Evolutionary conservation across 2,329 filamentous ascomycete species (phyloP), one percentile per base, ranked within the genome.

Genomic region (Botrytis fragariae): DNA sequence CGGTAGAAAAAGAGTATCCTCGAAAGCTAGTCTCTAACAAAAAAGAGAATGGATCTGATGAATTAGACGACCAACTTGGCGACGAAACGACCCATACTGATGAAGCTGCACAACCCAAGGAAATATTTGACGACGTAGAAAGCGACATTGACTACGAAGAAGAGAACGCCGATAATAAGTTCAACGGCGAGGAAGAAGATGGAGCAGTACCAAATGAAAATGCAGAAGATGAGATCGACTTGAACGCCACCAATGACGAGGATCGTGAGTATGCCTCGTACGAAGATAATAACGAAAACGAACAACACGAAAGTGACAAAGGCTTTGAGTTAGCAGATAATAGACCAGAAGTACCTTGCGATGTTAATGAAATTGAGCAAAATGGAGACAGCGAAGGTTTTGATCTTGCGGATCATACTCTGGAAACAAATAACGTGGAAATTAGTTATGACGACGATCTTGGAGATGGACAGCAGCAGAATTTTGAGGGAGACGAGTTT

Each of bases 311-410:
- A 73, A 39, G 45, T 22, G 48, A 61, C 25, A 61, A 65, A 29
- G 62, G 67, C 12, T 57, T 35, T 32, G 54, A 57, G 8, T 62
- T 62, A 64, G 44, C 54, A 57, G 44, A 70, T 37, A 12, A 45
- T 29, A 32, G 4, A 25, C 29, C 29, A 29, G 32, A 67, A 42
- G 16, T 18, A 69, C 39, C 65, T 65, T n/a, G 32, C 61, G 64
- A 75, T 59, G 69, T 65, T 8, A 74, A 83, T 57, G 83, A 84
- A 67, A 82, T 82, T 39, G 82, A 82, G 60, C 83, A 74, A 35
- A 54, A 74, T 61, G 60, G 44, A 32, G 73, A 54, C n/a, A 44
- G 65, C 42, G 68, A 65, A 35, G 51, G 37, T 37, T 45, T 45
- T 39, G 62, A 72, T 35, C 62, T 45, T 59, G 44, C 35, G 61